A percentile compares a stretch with the other conserved stretches of the same genome.
Evolutionary conservation across 805 yeast species (phyloP).

Genomic region (Candida railenensis): DNA sequence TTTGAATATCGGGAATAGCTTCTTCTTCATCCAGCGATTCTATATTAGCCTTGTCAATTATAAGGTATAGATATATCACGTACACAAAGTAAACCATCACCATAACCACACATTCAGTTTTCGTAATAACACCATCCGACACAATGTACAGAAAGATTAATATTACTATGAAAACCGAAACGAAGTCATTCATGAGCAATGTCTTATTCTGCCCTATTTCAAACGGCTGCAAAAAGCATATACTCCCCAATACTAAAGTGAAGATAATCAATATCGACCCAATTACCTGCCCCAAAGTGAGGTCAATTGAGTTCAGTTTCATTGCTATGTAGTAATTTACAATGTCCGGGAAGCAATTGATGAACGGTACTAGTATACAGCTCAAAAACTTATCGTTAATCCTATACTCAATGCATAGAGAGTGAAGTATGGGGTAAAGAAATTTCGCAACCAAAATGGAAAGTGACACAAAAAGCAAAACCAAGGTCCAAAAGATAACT

Average conservation of each 20-base stretch:
- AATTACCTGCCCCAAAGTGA: conserved; percentile 37
- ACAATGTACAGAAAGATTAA: conserved; percentile 25
- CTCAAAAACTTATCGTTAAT: conserved; percentile 30
- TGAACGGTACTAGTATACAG: conserved; percentile 33
- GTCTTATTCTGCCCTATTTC: conserved; percentile 15
- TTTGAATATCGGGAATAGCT: background rate
- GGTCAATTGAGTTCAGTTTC: conserved; percentile 24
- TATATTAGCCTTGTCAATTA: background rate
- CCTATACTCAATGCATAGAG: conserved; percentile 19
- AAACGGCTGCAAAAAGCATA: conserved; percentile 24
- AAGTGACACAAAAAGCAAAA: conserved; percentile 22
- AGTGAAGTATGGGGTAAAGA: conserved; percentile 29
- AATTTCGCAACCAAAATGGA: conserved; percentile 36
- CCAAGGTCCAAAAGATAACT: conserved; percentile 5
- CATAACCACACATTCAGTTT: conserved; percentile 28
- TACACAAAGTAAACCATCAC: conserved; percentile 20
- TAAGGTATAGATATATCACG: conserved; percentile 19
- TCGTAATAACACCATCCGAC: conserved; percentile 34
- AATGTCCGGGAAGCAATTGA: conserved; percentile 38
- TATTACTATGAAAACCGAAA: conserved; percentile 27
- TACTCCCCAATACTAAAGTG: conserved; percentile 34
- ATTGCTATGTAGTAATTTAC: conserved; percentile 33
- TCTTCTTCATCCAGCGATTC: background rate
- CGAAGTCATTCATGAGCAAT: conserved; percentile 23
- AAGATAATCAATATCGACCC: conserved; percentile 35